Evolutionary conservation across 805 yeast species (phyloP), one percentile per base, ranked within the genome.

Genomic region (Wickerhamiella sergipiensis): DNA sequence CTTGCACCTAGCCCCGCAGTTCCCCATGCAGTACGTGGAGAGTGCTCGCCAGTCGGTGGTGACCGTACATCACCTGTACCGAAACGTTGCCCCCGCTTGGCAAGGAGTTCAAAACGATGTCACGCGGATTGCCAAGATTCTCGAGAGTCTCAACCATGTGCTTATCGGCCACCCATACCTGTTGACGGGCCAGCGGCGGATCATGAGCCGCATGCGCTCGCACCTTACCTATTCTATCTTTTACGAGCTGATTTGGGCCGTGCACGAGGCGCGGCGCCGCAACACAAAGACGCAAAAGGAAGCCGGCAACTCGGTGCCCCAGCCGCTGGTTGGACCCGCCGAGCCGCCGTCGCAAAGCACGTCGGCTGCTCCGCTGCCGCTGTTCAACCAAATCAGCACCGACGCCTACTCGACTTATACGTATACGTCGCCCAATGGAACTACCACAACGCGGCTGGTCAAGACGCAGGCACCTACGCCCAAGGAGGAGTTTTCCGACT

Each of bases 11-110:
- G 82, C 94, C 0, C 85, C 94, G 3, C 70, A 87, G 47, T 65
- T 83, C 46, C 83, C 82, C 59, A 82, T 49, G 65, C 78, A 63
- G 44, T 85, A 81, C 61, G 78, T 86, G 43, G 95, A 87, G 60
- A 83, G 94, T 29, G 89, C 95, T 1, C 75, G 97, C 57, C 96
- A 89, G 65, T 84, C 94, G 3, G 85, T 89, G 59, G 96, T 89
- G 13, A 89, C 96, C 0, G 94, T 87, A 2, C 96, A 89, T 65
- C 73, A 96, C 62, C 69, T 88, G 45, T 85, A 79, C 64, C 74
- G 96, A 66, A 89, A 89, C 62, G 88, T 90, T 66, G 71, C 87
- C 39, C 81, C 92, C 3, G 89, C 95, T 6, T 89, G 97, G 97
- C 81, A 85, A 56, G 84, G 83, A 47, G 84, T 88, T 40, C 86